Evolutionary conservation across 495 filamentous ascomycete genomes (phyloP).

Genomic region (Hypoxylon lienhwacheense): DNA sequence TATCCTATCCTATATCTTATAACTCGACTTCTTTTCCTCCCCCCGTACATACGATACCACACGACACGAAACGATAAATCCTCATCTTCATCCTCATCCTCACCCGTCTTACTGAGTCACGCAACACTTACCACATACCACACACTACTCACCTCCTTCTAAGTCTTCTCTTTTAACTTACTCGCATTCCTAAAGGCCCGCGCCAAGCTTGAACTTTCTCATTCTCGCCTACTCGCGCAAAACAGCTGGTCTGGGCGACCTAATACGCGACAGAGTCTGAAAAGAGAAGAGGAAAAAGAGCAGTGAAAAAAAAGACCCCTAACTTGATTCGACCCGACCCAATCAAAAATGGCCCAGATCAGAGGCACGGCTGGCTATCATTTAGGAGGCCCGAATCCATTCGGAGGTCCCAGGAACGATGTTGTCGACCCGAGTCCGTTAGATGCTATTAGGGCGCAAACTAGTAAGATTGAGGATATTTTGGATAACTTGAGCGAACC

Average conservation of each 20-base stretch:
- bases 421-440: constrained; percentile 80
- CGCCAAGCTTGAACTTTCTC: background rate
- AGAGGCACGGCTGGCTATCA: constrained; percentile 96
- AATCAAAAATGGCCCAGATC: constrained; percentile 96
- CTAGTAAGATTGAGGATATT: constrained; percentile 96
- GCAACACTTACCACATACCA: too few relatives aligned
- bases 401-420: constrained; percentile 61
- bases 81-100: background rate
- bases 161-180: background rate
- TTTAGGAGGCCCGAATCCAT: constrained; percentile 74
- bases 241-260: constrained; percentile 30
- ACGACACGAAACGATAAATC: too few relatives aligned
- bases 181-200: constrained; percentile 12
- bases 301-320: too few relatives aligned
- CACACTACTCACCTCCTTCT: background rate
- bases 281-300: too few relatives aligned
- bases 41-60: background rate
- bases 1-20: background rate
- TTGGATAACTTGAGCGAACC: constrained; percentile 88
- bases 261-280: constrained; percentile 7
- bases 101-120: background rate
- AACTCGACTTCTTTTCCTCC: background rate
- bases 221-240: constrained; percentile 12
- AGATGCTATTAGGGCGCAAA: constrained; percentile 89
- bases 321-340: too few relatives aligned